Base-by-base conservation (phyloP, 345 rosid genomes). In the Aquilaria sinensis region DNA sequence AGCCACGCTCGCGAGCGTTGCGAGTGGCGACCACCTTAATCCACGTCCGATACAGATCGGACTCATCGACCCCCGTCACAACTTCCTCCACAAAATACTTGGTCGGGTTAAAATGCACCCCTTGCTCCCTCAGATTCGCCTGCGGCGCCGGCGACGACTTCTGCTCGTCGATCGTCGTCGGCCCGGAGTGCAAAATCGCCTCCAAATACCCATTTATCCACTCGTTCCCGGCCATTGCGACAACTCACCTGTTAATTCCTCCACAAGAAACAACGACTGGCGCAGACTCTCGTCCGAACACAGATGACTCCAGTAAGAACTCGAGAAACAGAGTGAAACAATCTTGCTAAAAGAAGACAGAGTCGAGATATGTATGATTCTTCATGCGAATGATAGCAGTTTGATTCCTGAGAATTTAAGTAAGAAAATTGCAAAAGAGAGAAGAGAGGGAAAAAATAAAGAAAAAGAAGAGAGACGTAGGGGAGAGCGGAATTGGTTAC, bases 181-280 rank as follows among this genome's bases (percentile, higher is more conserved):
- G 74, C 53, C 92, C 88, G 43, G 7, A 4, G 66, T 87, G 83
- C 69, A 93, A 71, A 60, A 93, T 93, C 1, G 98, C 98, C 73
- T 93, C 98, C 81, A 93, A 46, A 65, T 93, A 93, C 11, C 98
- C 98, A 70, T 89, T 92, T 32, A 92, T 89, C 98, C 98, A 92
- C 82, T 89, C 97, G 74, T 93, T 89, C 47, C 96, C 98, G 0
- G 96, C 96, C 98, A 87, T 86, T 60, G 2, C 58, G 45, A 3
- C 57, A 6, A 50, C 14, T 16, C 33, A 47, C 55, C 60, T 23
- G 9, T 29, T 9, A 37, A 5, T 37, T 37, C 4, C 30, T 8
- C 10, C 43, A 37, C 43, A 37, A 5, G 1, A 37, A 37, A 37
- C 43, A 1, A 37, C 43, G 1, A 37, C 43, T 1, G 8, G 7